phyloP scores from a whole-genome alignment of 352 stramenopile species.

The Globisporangium uncinulatum region DNA sequence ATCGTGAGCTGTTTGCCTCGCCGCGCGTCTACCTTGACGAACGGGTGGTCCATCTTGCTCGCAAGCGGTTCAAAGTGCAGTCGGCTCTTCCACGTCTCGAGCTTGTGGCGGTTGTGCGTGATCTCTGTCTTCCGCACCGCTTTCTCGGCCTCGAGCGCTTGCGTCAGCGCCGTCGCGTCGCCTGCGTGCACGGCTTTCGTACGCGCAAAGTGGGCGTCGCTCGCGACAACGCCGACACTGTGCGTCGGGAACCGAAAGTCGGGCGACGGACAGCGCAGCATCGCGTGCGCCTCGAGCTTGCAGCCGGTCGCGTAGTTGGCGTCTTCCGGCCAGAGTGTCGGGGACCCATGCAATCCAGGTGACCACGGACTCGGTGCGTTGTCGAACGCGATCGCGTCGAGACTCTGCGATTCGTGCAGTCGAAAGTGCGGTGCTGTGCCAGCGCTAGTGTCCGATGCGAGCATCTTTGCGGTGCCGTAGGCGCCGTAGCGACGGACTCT shows the following conservation, averaged over 20 bases:
- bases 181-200: slow-evolving; percentile 24
- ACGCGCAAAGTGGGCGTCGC: slow-evolving; percentile 20
- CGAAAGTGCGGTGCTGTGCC: slow-evolving; percentile 20
- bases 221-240: slow-evolving; percentile 15
- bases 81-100: slow-evolving; percentile 30
- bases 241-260: slow-evolving; percentile 26
- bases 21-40: slow-evolving; percentile 29
- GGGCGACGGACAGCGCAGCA: slow-evolving; percentile 43
- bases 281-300: slow-evolving; percentile 20
- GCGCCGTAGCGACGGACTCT: slow-evolving; percentile 53
- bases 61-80: slow-evolving; percentile 43
- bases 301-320: slow-evolving; percentile 33
- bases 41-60: slow-evolving; percentile 37
- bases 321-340: slow-evolving; percentile 48
- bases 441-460: slow-evolving; percentile 19
- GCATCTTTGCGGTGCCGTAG: slow-evolving; percentile 34
- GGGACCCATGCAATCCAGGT: slow-evolving; percentile 31
- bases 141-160: slow-evolving; percentile 28
- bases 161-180: slow-evolving; percentile 22
- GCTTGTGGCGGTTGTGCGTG: slow-evolving; percentile 27
- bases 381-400: slow-evolving; percentile 23
- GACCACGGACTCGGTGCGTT: slow-evolving; percentile 28
- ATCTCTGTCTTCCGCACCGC: slow-evolving; percentile 18
- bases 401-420: slow-evolving; percentile 30
- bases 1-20: slow-evolving; percentile 40